A percentile compares a stretch with the other conserved stretches of the same genome.
Evolutionary conservation across 208 protist species (phyloP).

Genomic region (Willaertia magna): DNA sequence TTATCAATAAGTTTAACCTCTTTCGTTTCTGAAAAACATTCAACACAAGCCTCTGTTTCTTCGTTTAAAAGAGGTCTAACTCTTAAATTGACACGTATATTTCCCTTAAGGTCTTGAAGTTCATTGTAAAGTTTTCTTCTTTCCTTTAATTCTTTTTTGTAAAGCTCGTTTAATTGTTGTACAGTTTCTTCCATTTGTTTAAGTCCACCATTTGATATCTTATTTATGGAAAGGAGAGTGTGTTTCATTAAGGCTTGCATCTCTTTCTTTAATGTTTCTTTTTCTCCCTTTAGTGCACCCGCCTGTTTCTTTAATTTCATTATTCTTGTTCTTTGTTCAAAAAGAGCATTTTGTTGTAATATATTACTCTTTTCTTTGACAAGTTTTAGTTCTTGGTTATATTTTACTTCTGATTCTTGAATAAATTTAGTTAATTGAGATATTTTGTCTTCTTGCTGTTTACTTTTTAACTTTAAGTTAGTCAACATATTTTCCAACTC

Average conservation of each 20-base stretch:
- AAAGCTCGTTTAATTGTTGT: neutral
- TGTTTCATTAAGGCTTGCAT: neutral
- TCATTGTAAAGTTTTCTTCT: neutral
- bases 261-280: neutral
- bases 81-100: slow-evolving; percentile 23
- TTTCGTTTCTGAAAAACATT: neutral
- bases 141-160: neutral
- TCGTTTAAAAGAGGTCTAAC: slow-evolving; percentile 8
- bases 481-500: neutral
- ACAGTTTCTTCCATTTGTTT: neutral
- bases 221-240: neutral
- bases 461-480: neutral
- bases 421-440: neutral
- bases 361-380: neutral
- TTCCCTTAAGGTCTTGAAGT: slow-evolving; percentile 26
- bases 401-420: neutral
- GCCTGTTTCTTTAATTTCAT: neutral
- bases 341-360: neutral
- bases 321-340: neutral
- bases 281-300: neutral
- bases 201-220: neutral
- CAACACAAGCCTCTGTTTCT: neutral
- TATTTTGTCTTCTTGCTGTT: neutral
- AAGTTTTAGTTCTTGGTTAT: neutral
- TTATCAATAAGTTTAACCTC: neutral